A percentile compares a stretch with the other conserved stretches of the same genome.
Evolutionary conservation across 768 basidiomycete species (phyloP).

Genomic region (Albatrellus ellisii): DNA sequence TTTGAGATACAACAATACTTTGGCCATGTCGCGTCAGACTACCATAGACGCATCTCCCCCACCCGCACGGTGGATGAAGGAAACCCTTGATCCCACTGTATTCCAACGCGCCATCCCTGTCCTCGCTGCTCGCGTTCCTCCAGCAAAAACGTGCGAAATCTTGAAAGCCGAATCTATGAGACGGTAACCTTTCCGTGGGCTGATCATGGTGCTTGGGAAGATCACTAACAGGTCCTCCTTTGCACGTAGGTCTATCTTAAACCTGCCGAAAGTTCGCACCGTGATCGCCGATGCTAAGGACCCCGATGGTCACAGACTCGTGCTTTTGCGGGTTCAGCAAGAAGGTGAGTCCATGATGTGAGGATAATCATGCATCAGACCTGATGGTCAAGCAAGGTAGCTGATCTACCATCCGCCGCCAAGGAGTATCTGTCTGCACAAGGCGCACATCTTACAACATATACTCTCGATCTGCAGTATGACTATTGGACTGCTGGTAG

Average conservation of each 20-base stretch:
- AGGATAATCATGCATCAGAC: background rate
- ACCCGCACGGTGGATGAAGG: constrained; percentile 34
- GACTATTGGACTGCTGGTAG: constrained; percentile 82
- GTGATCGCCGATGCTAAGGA: constrained; percentile 40
- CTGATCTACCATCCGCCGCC: constrained; percentile 46
- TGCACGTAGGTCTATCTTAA: constrained; percentile 41
- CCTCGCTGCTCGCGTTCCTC: constrained; percentile 52
- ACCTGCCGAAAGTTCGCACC: constrained; percentile 53
- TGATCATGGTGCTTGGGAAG: constrained; percentile 9
- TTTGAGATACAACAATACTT: too few relatives aligned
- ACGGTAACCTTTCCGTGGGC: constrained; percentile 26
- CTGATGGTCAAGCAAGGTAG: constrained; percentile 34
- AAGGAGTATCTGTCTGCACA: constrained; percentile 42
- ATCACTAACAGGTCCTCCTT: constrained; percentile 7
- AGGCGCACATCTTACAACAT: constrained; percentile 38
- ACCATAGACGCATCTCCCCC: constrained; percentile 28
- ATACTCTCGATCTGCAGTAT: constrained; percentile 61
- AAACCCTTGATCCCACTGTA: constrained; percentile 42
- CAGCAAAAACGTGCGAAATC: constrained; percentile 38
- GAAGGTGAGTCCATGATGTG: constrained; percentile 33
- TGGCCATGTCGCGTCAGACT: background rate
- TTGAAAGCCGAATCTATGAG: constrained; percentile 45
- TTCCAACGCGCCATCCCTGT: constrained; percentile 59
- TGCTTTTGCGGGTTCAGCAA: constrained; percentile 48
- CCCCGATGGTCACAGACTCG: constrained; percentile 39